Percentiles rank a stretch among this genome's conserved stretches.
Evolutionary conservation across 2,329 filamentous ascomycete species (phyloP).

Genomic region (Microsporum ferrugineum): DNA sequence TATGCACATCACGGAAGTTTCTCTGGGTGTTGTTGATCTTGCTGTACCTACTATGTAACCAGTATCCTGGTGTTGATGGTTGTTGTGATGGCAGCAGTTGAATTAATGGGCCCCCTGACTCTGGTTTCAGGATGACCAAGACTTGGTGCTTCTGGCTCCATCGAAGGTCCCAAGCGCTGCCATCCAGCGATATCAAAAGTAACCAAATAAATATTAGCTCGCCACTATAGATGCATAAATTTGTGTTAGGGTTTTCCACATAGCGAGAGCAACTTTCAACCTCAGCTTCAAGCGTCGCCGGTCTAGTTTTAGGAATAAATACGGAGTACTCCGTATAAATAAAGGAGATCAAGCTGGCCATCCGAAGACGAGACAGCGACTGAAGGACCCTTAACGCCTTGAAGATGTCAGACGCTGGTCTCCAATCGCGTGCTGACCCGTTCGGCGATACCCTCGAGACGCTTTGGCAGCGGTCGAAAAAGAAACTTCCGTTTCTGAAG

Average conservation of each 20-base stretch:
- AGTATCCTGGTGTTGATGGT: no score
- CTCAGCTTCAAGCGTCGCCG: no score
- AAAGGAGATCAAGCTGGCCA: no score
- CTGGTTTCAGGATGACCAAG: neutral
- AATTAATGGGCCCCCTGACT: no score
- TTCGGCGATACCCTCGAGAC: constrained; percentile 10
- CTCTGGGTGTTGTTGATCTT: neutral
- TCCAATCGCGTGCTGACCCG: neutral
- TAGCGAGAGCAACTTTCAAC: neutral
- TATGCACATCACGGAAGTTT: no score
- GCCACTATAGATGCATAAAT: neutral
- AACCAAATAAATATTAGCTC: neutral
- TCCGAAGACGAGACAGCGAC: no score
- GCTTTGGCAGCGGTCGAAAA: constrained; percentile 14
- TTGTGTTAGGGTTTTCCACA: neutral
- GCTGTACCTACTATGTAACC: no score
- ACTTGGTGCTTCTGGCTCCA: no score
- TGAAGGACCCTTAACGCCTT: neutral
- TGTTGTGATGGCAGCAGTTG: neutral
- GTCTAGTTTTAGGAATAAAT: no score
- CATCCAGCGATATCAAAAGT: neutral
- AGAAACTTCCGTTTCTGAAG: constrained; percentile 12
- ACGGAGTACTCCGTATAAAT: no score
- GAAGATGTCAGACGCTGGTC: neutral
- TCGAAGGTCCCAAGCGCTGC: neutral